These are phyloP conservation scores for Grigorovia humatica DNA, from an alignment of 805 yeast genomes.

Conservation along the genomic window DNA sequence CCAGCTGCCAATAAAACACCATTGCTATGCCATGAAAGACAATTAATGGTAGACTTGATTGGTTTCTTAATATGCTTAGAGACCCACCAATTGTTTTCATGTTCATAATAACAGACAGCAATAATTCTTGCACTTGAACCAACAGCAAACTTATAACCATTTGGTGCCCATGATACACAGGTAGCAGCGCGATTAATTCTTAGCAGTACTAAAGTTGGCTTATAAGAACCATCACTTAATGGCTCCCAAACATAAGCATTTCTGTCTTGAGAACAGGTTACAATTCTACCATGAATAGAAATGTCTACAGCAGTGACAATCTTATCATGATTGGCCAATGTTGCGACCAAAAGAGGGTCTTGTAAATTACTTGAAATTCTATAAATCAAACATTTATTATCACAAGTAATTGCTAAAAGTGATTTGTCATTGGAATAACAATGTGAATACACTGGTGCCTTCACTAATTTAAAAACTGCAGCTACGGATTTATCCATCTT, in stretches of 20 bases:
- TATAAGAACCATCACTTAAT: slow-evolving; percentile 46
- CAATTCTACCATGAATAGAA: slow-evolving; percentile 77
- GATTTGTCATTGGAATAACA: slow-evolving; percentile 63
- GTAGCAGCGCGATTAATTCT: slow-evolving; percentile 96
- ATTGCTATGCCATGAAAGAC: slow-evolving; percentile 89
- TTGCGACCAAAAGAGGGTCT: slow-evolving; percentile 53
- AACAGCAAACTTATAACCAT: slow-evolving; percentile 91
- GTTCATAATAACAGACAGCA: slow-evolving; percentile 93
- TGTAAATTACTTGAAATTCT: slow-evolving; percentile 37
- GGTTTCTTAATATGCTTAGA: slow-evolving; percentile 95
- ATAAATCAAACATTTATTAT: slow-evolving; percentile 65
- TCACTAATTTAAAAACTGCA: slow-evolving; percentile 55
- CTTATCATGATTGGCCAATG: slow-evolving; percentile 79
- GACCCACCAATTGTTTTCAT: slow-evolving; percentile 98
- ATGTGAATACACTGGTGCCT: slow-evolving; percentile 83
- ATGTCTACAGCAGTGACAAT: slow-evolving; percentile 92
- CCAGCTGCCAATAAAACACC: slow-evolving; percentile 81
- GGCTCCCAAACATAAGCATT: slow-evolving; percentile 96
- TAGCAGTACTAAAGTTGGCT: slow-evolving; percentile 84
- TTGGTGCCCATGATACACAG: slow-evolving; percentile 87
- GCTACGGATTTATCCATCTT: slow-evolving; percentile 17
- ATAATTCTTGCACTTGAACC: slow-evolving; percentile 91
- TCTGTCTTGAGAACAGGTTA: slow-evolving; percentile 96
- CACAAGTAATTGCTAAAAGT: slow-evolving; percentile 73
- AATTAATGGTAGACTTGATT: slow-evolving; percentile 74